Evolutionary conservation across 23 red algal species (phyloP).

Genomic region (Agarophyton chilense): DNA sequence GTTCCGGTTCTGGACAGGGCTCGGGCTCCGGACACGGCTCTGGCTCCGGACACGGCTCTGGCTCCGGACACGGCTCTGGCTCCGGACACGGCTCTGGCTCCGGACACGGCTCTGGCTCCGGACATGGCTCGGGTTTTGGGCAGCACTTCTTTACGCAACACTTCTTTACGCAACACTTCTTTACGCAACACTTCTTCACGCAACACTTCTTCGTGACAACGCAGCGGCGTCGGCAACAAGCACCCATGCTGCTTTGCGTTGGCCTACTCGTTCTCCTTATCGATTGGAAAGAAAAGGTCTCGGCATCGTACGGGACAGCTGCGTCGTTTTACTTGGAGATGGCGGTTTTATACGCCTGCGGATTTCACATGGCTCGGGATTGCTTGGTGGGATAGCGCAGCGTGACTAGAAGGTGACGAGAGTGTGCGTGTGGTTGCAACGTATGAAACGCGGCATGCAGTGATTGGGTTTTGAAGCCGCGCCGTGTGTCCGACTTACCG

Average conservation of each 20-base stretch:
- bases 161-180: background rate
- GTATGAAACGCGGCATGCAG: background rate
- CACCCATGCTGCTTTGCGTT: background rate
- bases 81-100: background rate
- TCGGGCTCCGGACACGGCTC: background rate
- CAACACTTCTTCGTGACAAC: background rate
- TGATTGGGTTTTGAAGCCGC: background rate
- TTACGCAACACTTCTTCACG: background rate
- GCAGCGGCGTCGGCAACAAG: constrained; percentile 8
- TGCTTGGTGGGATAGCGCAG: background rate
- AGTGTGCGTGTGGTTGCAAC: background rate
- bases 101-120: background rate
- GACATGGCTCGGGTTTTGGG: background rate
- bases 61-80: background rate
- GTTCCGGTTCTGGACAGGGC: background rate
- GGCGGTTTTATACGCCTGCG: too few species aligned
- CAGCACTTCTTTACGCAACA: background rate
- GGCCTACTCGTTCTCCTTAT: background rate
- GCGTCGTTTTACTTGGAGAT: too few species aligned
- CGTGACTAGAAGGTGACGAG: background rate
- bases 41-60: background rate
- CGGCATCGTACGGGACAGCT: too few species aligned
- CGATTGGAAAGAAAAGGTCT: background rate
- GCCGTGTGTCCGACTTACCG: background rate
- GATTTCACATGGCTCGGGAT: too few species aligned